Evolutionary conservation across 1,284 basidiomycete species (phyloP).

Genomic region (Melanopsichium pennsylvanicum): DNA sequence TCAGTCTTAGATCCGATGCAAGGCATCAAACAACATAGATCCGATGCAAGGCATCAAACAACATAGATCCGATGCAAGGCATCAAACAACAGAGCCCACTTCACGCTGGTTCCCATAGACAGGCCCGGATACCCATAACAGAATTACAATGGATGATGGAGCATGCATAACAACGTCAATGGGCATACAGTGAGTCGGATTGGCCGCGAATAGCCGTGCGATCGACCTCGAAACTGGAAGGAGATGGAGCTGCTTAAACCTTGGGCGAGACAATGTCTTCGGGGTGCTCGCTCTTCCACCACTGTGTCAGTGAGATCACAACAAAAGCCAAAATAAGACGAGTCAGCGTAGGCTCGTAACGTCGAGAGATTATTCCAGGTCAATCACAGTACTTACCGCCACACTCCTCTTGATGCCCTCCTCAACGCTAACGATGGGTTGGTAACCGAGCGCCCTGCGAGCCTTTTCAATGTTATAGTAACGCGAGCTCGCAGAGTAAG

Average conservation of each 20-base stretch:
- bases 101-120: no score
- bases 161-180: no score
- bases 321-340: background rate
- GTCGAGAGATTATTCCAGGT: no score
- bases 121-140: no score
- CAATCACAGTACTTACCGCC: constrained; percentile 65
- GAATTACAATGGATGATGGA: no score
- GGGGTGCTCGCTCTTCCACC: constrained; percentile 51
- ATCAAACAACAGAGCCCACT: no score
- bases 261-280: constrained; percentile 37
- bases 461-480: constrained; percentile 98
- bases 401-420: constrained; percentile 85
- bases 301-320: constrained; percentile 6
- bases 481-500: constrained; percentile 72
- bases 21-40: no score
- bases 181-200: background rate
- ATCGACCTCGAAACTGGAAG: no score
- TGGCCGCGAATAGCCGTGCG: background rate
- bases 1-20: no score
- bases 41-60: no score
- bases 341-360: no score
- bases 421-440: constrained; percentile 85
- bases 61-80: no score
- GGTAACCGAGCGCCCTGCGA: constrained; percentile 87
- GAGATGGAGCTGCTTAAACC: constrained; percentile 12